Conservation (phyloP, 225 moss, liverwort and hornwort genomes). For the Physcomitrellopsis africana region DNA sequence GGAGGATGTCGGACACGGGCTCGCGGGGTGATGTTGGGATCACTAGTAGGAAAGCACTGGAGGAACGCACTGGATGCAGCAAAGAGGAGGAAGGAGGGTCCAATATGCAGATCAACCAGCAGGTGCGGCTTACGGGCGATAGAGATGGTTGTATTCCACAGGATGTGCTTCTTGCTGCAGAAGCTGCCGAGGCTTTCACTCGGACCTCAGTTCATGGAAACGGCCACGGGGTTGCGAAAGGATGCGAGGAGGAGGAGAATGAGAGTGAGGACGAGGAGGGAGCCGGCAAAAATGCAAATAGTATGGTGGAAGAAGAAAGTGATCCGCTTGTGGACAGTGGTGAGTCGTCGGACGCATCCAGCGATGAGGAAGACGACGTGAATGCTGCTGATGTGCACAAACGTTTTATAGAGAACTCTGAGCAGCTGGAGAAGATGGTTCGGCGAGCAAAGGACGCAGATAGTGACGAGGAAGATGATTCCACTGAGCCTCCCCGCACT, state of each 20-base stretch:
- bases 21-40: conserved; percentile 21
- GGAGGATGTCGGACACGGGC: conserved; percentile 26
- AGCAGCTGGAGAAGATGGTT: conserved; percentile 55
- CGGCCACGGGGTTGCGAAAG: conserved; percentile 29
- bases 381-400: conserved; percentile 38
- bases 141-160: conserved; percentile 26
- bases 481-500: conserved; percentile 62
- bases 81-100: conserved; percentile 27
- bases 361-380: conserved; percentile 52
- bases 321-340: conserved; percentile 52
- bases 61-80: conserved; percentile 16
- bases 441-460: conserved; percentile 47
- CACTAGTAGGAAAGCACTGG: conserved; percentile 25
- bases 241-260: conserved; percentile 24
- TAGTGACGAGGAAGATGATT: conserved; percentile 58
- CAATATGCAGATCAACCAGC: conserved; percentile 32
- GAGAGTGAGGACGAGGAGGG: conserved; percentile 31
- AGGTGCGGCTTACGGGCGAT: conserved; percentile 2
- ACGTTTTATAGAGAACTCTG: conserved; percentile 27
- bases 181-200: conserved; percentile 26
- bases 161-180: conserved; percentile 56
- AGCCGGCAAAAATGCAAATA: conserved; percentile 31
- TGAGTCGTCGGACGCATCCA: conserved; percentile 47
- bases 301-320: conserved; percentile 59
- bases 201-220: conserved; percentile 36